These are phyloP conservation scores for Chrysosporium queenslandicum DNA, from an alignment of 2,329 filamentous ascomycete genomes.

Conservation along the genomic window DNA sequence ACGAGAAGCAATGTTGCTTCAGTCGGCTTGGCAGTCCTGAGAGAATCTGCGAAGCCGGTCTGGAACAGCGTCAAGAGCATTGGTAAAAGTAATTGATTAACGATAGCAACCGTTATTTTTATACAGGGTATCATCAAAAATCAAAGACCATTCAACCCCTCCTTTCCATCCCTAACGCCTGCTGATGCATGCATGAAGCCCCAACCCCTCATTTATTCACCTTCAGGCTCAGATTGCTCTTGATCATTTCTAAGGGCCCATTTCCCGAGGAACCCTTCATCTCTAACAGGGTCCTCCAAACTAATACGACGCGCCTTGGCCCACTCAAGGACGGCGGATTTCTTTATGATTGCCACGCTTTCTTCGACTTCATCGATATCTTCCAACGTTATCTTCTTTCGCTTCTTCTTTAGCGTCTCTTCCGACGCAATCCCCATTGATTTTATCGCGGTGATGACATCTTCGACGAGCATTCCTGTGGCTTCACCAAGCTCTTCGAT, in stretches of 20 bases:
- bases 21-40: background rate
- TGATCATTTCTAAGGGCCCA: slow-evolving; percentile 44
- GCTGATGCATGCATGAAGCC: background rate
- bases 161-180: slow-evolving; percentile 9
- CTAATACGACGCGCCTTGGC: slow-evolving; percentile 52
- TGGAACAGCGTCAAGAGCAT: background rate
- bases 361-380: slow-evolving; percentile 21
- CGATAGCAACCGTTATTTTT: slow-evolving; percentile 3
- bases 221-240: slow-evolving; percentile 21
- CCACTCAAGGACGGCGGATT: slow-evolving; percentile 56
- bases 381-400: slow-evolving; percentile 29
- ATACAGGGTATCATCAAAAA: slow-evolving; percentile 14
- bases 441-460: slow-evolving; percentile 66
- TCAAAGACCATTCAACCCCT: background rate
- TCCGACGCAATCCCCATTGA: slow-evolving; percentile 63
- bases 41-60: too few species aligned
- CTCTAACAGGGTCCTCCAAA: slow-evolving; percentile 58
- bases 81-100: background rate
- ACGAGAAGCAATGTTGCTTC: background rate
- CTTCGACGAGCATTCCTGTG: slow-evolving; percentile 77
- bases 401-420: slow-evolving; percentile 44
- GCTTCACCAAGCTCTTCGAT: slow-evolving; percentile 61
- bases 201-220: background rate
- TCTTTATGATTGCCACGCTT: slow-evolving; percentile 41
- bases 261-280: slow-evolving; percentile 61